Evolutionary conservation across 805 yeast species (phyloP).

Genomic region (Maudiozyma bulderi): DNA sequence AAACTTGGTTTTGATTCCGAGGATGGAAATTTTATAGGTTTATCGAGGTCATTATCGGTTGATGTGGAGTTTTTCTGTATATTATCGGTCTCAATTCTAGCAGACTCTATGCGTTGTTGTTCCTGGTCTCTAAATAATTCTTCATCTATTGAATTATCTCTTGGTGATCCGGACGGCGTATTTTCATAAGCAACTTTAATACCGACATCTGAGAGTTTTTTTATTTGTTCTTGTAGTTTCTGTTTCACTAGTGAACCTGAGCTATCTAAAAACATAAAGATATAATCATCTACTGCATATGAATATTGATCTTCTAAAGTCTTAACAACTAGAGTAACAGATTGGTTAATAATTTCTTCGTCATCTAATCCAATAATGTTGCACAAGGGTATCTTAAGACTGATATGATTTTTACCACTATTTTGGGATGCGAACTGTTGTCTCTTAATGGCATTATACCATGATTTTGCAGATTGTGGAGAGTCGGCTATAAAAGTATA

Average conservation of each 20-base stretch:
- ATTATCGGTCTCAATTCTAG: background rate
- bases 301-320: constrained; percentile 47
- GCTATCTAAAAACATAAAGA: constrained; percentile 53
- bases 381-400: constrained; percentile 64
- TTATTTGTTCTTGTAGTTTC: constrained; percentile 29
- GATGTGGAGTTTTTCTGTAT: background rate
- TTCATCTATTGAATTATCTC: background rate
- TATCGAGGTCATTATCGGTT: background rate
- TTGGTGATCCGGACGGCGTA: background rate
- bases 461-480: constrained; percentile 59
- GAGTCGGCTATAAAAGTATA: constrained; percentile 69
- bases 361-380: constrained; percentile 56
- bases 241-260: constrained; percentile 35
- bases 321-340: constrained; percentile 49
- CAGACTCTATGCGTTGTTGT: background rate
- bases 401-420: constrained; percentile 53
- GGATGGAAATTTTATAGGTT: background rate
- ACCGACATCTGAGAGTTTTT: constrained; percentile 6
- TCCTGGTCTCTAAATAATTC: background rate
- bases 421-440: constrained; percentile 68
- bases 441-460: constrained; percentile 70
- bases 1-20: background rate
- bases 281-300: constrained; percentile 56
- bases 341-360: constrained; percentile 44
- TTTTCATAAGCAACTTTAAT: constrained; percentile 1